Conservation (phyloP, 352 stramenopile species). For the Phytopythium helicoides region DNA sequence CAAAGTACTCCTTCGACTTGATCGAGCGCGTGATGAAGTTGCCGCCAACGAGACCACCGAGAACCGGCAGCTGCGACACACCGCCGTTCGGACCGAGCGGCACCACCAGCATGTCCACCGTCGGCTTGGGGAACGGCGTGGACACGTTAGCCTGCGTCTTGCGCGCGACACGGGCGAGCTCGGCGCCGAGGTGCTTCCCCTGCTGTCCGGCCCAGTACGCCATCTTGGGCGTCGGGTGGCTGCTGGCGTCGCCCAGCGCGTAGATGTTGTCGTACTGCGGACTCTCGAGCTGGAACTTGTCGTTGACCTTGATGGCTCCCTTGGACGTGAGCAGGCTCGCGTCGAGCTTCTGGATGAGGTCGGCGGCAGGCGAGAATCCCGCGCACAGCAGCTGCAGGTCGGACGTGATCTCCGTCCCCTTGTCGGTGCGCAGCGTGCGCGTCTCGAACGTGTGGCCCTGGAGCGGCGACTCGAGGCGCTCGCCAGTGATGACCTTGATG, state of each 20-base stretch:
- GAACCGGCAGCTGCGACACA: conserved; percentile 48
- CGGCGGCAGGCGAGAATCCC: conserved; percentile 34
- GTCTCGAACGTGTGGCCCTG: conserved; percentile 36
- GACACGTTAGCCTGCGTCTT: conserved; percentile 33
- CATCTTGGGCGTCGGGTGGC: conserved; percentile 43
- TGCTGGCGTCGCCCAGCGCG: conserved; percentile 45
- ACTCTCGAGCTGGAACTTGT: conserved; percentile 40
- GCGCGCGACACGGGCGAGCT: conserved; percentile 32
- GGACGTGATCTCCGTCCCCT: conserved; percentile 48
- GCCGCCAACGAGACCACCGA: conserved; percentile 46
- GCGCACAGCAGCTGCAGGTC: conserved; percentile 54
- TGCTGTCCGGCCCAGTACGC: conserved; percentile 38
- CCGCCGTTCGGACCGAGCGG: conserved; percentile 52
- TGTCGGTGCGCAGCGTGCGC: conserved; percentile 39
- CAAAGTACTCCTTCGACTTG: conserved; percentile 53
- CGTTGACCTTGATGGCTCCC: conserved; percentile 48
- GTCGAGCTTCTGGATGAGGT: conserved; percentile 35
- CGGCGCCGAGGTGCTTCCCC: conserved; percentile 33
- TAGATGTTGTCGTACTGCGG: conserved; percentile 45
- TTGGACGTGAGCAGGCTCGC: conserved; percentile 26
- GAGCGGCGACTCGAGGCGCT: conserved; percentile 33
- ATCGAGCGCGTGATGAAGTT: conserved; percentile 46
- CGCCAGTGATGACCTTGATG: conserved; percentile 46
- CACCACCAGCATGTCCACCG: conserved; percentile 31
- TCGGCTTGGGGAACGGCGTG: conserved; percentile 40